Base-by-base conservation (phyloP, 1,139 yeast genomes). In the Kluyveromyces sp. region DNA sequence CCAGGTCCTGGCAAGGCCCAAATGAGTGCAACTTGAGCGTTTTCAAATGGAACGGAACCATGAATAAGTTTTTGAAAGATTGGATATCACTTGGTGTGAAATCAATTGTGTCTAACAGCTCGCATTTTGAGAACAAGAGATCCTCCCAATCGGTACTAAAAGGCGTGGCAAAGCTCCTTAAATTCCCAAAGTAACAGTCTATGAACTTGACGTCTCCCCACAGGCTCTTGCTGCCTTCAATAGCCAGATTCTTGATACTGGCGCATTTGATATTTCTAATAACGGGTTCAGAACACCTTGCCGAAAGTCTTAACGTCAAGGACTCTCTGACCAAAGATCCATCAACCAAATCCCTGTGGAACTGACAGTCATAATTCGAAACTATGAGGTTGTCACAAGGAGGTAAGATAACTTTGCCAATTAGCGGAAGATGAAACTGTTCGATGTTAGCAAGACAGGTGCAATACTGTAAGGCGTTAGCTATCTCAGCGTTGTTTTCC, bases 141-240 rank as follows among this genome's bases (percentile, higher is more conserved):
- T 49, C 51, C 11, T 39, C 40, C 61, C 61, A 58, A 8, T 58
- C 54, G 3, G 50, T 46, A 19, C 46, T 46, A 22, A 49, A 41
- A 6, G 50, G 44, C 9, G 49, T 44, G 36, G 46, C 43, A 16
- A 52, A 37, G 17, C 25, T 9, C 34, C 33, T 38, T 18, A 56
- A 35, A 8, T 45, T 40, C 12, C 45, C 22, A 36, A 58, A 58
- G 30, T 46, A 18, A 46, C 61, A 57, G 34, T 47, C 37, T 8
- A 33, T 33, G 32, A 57, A 53, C 6, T 42, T 39, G 11, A 53
- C 46, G 7, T n/a, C 26, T 30, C 50, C 55, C 29, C 40, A 40
- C 15, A 36, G 41, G 3, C 45, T 19, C n/a, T 43, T 43, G 4
- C 33, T 40, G 8, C 46, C 30, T 26, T 42, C 46, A 12, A 56